Evolutionary conservation across 1,139 yeast genomes (phyloP), one percentile per base, ranked within the genome.

Genomic region (Hansenula lynferdii): DNA sequence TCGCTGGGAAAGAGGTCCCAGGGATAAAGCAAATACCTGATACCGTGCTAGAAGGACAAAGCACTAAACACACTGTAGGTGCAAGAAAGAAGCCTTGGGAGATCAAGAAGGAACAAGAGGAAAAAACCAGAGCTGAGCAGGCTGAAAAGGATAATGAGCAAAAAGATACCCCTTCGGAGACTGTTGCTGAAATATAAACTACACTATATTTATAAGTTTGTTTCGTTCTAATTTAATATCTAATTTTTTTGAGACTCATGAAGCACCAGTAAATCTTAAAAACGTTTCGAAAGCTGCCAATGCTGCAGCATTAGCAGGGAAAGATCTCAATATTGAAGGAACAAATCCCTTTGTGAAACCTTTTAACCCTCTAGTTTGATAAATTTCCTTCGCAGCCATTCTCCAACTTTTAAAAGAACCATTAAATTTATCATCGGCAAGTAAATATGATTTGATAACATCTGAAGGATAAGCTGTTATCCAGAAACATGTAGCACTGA

Each of bases 231-330:
- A 21, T 6, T 14, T 21, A 9, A 14, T 14, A 21, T 12, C 17
- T 22, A 14, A 5, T 17, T 5, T 8, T 18, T 18, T 16, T 23
- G 19, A 40, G 17, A 30, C 15, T 6, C 15, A 39, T 3, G 51
- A 42, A 12, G 58, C 55, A 35, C 60, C 62, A 28, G 56, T 40
- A 18, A 53, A 53, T 50, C 94, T 72, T 81, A 87, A 76, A 14
- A 80, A 87, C 10, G 85, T 80, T 62, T 87, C 96, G 55, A 86
- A 89, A 1, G 95, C 89, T 5, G 95, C 95, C 49, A 89, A 68
- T 0, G 97, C 97, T 8, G 96, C 94, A 2, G 96, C 96, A 57
- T 89, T 89, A 2, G 95, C 94, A 3, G 96, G 96, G 71, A 86
- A 86, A 9, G 83, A 77, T 53, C 85, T 66, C 48, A 80, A 57